Conservation (phyloP, 1,284 basidiomycete genomes). For the Sphagnurus paluster region DNA sequence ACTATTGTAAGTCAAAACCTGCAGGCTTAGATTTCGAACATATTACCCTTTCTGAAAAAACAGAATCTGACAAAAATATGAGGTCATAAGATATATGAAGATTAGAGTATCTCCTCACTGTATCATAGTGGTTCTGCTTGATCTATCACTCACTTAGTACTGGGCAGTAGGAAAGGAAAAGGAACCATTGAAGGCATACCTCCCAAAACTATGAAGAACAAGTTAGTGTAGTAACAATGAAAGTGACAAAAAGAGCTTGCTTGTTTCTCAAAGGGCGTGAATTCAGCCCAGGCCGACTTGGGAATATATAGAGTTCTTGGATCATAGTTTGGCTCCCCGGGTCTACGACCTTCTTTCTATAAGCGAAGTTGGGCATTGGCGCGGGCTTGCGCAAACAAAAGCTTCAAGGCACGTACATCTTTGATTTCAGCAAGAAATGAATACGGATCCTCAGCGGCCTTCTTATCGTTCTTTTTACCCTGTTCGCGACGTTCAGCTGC, state of each 20-base stretch:
- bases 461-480: slow-evolving; percentile 81
- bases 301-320: slow-evolving; percentile 89
- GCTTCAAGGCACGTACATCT: slow-evolving; percentile 54
- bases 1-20: slow-evolving; percentile 4
- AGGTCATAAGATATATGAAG: slow-evolving; percentile 2
- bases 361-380: background rate
- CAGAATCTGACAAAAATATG: slow-evolving; percentile 59
- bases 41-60: slow-evolving; percentile 96
- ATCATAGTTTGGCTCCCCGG: slow-evolving; percentile 89
- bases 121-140: slow-evolving; percentile 94
- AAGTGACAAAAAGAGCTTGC: slow-evolving; percentile 34
- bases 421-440: slow-evolving; percentile 75
- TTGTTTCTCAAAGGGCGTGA: slow-evolving; percentile 97
- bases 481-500: slow-evolving; percentile 82
- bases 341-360: slow-evolving; percentile 82
- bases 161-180: too few species aligned
- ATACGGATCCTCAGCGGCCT: slow-evolving; percentile 80
- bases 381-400: background rate
- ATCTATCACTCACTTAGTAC: slow-evolving; percentile 49
- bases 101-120: slow-evolving; percentile 41
- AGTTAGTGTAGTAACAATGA: slow-evolving; percentile 1
- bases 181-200: too few species aligned
- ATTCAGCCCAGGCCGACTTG: slow-evolving; percentile 73
- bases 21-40: slow-evolving; percentile 20
- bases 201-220: slow-evolving; percentile 84